Percentiles rank a stretch among this genome's conserved stretches.
phyloP scores from a whole-genome alignment of 768 basidiomycete genomes.

The Nidularia pulvinata region DNA sequence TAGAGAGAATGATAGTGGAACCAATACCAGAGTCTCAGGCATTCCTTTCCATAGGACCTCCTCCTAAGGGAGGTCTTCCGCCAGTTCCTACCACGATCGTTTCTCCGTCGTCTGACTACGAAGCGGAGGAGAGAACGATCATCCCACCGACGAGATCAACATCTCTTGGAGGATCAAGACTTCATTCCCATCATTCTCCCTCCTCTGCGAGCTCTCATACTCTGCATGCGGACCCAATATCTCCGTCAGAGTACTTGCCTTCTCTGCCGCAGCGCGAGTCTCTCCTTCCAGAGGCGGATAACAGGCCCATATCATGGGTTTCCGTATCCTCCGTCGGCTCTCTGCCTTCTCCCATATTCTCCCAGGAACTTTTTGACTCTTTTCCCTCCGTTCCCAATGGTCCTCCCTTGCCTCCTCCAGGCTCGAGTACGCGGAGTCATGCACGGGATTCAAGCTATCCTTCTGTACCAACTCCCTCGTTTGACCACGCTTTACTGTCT shows the following conservation, averaged over 20 bases:
- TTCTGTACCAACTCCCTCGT: constrained; percentile 1
- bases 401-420: constrained; percentile 21
- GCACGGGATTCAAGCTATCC: not conserved
- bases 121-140: not conserved
- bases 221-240: not conserved
- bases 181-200: not conserved
- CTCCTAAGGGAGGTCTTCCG: not conserved
- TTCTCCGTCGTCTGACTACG: not conserved
- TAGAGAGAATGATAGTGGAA: not conserved
- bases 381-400: constrained; percentile 71
- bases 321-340: constrained; percentile 40
- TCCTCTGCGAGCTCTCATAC: not conserved
- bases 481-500: not conserved
- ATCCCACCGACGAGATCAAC: constrained; percentile 1
- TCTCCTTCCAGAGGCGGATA: not conserved
- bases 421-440: not conserved
- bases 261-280: not conserved
- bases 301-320: constrained; percentile 42
- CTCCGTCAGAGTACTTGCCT: not conserved
- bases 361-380: constrained; percentile 63
- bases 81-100: not conserved
- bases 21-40: not conserved
- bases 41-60: not conserved
- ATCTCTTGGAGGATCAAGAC: not conserved
- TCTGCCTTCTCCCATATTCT: constrained; percentile 47